Evolutionary conservation across 2,329 filamentous ascomycete species (phyloP).

Genomic region (Lecanicillium sp.): DNA sequence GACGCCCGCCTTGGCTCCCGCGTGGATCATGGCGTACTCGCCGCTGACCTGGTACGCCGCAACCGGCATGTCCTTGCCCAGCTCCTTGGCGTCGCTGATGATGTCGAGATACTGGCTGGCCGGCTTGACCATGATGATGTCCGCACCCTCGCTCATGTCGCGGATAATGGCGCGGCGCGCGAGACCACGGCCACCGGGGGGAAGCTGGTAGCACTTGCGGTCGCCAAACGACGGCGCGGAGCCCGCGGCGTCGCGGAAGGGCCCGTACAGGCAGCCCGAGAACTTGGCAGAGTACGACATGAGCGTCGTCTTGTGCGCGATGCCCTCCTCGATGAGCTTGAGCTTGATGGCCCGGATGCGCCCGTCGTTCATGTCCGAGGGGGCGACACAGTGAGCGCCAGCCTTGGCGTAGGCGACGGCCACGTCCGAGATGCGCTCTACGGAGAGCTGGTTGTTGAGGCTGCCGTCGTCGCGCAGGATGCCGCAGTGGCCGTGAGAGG

Average conservation of each 20-base stretch:
- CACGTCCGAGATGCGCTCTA: conserved; percentile 94
- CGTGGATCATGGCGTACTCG: conserved; percentile 97
- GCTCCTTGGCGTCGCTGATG: conserved; percentile 92
- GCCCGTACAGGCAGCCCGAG: conserved; percentile 90
- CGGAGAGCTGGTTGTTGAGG: conserved; percentile 87
- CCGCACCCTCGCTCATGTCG: conserved; percentile 89
- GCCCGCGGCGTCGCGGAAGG: conserved; percentile 93
- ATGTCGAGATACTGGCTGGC: conserved; percentile 95
- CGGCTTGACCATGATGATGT: conserved; percentile 99
- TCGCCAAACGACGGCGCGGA: conserved; percentile 90
- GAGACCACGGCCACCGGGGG: conserved; percentile 83
- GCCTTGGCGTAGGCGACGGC: conserved; percentile 95
- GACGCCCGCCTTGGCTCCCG: conserved; percentile 89
- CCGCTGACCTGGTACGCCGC: conserved; percentile 96
- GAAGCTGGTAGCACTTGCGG: conserved; percentile 93
- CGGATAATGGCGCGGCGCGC: conserved; percentile 83
- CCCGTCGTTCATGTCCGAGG: conserved; percentile 98
- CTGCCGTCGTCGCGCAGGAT: conserved; percentile 89
- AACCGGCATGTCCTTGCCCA: conserved; percentile 84
- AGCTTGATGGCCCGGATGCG: conserved; percentile 96
- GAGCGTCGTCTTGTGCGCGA: conserved; percentile 82
- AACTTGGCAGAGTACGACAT: conserved; percentile 99
- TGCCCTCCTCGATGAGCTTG: conserved; percentile 90
- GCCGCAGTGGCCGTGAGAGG: conserved; percentile 93
- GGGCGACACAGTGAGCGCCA: conserved; percentile 92